Conservation (phyloP, 257 asterid genomes). For the Henckelia pumila region DNA sequence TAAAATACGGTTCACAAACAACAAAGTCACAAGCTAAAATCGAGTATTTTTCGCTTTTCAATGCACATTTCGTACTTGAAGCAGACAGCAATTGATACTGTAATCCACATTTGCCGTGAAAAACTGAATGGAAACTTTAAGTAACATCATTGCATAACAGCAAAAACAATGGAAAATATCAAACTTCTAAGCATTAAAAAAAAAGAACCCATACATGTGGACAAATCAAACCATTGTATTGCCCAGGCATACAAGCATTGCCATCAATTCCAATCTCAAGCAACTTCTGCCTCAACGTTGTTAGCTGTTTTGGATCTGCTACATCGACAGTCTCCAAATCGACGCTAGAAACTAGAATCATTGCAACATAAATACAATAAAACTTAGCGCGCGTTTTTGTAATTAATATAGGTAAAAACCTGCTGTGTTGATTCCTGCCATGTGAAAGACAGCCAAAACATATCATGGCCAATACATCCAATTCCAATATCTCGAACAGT, state of each 20-base stretch:
- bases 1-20: background rate
- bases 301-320: constrained; percentile 33
- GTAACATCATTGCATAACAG: background rate
- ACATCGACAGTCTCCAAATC: constrained; percentile 38
- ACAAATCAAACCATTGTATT: constrained; percentile 50
- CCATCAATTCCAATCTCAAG: constrained; percentile 52
- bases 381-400: background rate
- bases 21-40: constrained; percentile 3
- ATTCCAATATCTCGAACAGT: background rate
- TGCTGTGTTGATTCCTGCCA: background rate
- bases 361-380: constrained; percentile 2
- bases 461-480: background rate
- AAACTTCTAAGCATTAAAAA: constrained; percentile 1
- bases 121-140: background rate
- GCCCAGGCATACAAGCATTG: constrained; percentile 59
- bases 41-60: background rate
- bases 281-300: constrained; percentile 48
- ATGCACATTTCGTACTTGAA: background rate
- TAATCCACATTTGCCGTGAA: background rate
- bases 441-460: background rate
- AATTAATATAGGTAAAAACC: constrained; percentile 1
- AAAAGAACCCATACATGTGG: constrained; percentile 53
- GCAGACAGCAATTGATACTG: background rate
- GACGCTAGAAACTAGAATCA: constrained; percentile 41
- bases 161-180: constrained; percentile 1